phyloP scores from a whole-genome alignment of 495 filamentous ascomycete species.

The Tetracladium marchalianum region DNA sequence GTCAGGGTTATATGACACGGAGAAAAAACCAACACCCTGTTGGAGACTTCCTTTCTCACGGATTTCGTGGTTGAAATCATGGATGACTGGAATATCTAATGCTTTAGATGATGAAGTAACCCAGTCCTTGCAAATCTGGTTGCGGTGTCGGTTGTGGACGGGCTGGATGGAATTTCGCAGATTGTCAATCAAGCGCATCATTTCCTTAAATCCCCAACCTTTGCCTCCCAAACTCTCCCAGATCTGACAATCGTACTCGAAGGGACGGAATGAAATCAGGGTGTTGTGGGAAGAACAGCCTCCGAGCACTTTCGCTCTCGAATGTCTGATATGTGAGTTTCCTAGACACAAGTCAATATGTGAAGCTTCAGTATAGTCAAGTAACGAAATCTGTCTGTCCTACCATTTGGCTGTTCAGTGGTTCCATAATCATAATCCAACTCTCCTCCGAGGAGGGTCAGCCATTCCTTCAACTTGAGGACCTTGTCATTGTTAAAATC shows the following conservation, averaged over 20 bases:
- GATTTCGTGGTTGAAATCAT: conserved; percentile 76
- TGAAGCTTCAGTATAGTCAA: background rate
- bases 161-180: conserved; percentile 73
- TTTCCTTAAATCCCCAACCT: conserved; percentile 70
- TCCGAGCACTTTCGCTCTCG: conserved; percentile 74
- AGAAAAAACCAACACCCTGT: conserved; percentile 75
- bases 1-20: conserved; percentile 73
- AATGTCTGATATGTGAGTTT: conserved; percentile 76
- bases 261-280: conserved; percentile 74
- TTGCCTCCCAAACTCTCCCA: conserved; percentile 65
- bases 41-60: conserved; percentile 54
- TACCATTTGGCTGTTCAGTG: conserved; percentile 72
- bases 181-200: conserved; percentile 65
- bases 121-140: conserved; percentile 80
- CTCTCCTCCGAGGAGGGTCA: conserved; percentile 67
- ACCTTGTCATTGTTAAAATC: conserved; percentile 35
- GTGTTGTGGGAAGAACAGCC: conserved; percentile 86
- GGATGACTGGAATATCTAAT: conserved; percentile 63
- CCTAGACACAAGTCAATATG: conserved; percentile 32
- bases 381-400: conserved; percentile 12
- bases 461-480: conserved; percentile 71
- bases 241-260: conserved; percentile 64
- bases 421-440: conserved; percentile 81
- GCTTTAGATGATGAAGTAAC: conserved; percentile 61
- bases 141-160: conserved; percentile 64